Evolutionary conservation across 495 filamentous ascomycete genomes (phyloP), one percentile per base, ranked within the genome.

Genomic region (Penicillium daleae): DNA sequence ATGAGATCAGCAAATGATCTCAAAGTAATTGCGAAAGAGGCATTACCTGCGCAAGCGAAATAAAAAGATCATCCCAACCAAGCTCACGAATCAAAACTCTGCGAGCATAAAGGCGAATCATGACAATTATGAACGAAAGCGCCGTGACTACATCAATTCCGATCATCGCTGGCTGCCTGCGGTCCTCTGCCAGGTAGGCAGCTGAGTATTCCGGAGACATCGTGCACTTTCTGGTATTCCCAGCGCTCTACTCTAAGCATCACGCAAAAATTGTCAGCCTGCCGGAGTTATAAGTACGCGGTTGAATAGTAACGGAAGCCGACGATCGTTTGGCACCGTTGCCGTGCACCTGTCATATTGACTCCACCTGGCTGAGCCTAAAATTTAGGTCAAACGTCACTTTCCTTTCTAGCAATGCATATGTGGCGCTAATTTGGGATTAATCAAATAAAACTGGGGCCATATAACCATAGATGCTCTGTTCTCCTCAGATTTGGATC

Each of bases 61-160:
- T 51, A 4, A 51, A 51, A 6, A 17, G 21, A 10, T 51, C 49
- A n/a, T 51, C 49, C 49, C 24, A 51, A 8, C 49, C 49, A 5
- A 51, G 26, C 15, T 51, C 49, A 0, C 49, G 49, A 12, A 51
- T 51, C 26, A 51, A 51, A 8, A 51, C 1, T 27, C 29, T 51
- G 10, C 49, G 49, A 2, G 29, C 26, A 4, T 51, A 51, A 8
- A 51, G 26, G 8, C 49, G 49, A 19, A 51, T 51, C 49, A 51
- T 8, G 26, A 51, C 49, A 29, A 51, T 26, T 7, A 51, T 51
- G n/a, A 66, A 22, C 10, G 59, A 66, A 2, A 66, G 55, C 2
- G 48, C 60, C 64, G 62, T 40, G 32, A 54, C 60, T 9, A 59
- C 27, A 54, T 59, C 50, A 26, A 59, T 48, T 62, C 63, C 63